Conservation (phyloP, 2,329 filamentous ascomycete genomes). For the Uncinocarpus reesii region DNA sequence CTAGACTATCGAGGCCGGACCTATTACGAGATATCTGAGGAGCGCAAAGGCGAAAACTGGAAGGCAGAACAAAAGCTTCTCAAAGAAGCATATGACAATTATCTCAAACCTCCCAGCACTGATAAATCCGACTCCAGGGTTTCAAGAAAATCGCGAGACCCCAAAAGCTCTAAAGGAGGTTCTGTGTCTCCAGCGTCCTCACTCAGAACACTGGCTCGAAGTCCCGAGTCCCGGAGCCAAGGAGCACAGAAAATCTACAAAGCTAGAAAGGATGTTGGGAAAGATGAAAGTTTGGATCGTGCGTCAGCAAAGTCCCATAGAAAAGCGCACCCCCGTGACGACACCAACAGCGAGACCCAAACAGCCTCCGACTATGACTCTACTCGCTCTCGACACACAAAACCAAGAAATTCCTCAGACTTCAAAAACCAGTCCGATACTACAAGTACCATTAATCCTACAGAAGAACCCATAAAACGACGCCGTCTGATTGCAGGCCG, state of each 20-base stretch:
- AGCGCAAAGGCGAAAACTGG: slow-evolving; percentile 77
- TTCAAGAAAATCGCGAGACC: slow-evolving; percentile 32
- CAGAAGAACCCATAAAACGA: slow-evolving; percentile 31
- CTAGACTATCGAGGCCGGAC: slow-evolving; percentile 61
- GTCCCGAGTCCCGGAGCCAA: slow-evolving; percentile 23
- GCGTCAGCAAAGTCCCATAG: slow-evolving; percentile 21
- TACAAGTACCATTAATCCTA: slow-evolving; percentile 25
- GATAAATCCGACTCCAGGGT: slow-evolving; percentile 30
- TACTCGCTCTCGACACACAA: slow-evolving; percentile 19
- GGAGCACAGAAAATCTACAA: slow-evolving; percentile 18
- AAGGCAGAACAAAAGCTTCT: slow-evolving; percentile 75
- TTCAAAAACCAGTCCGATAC: slow-evolving; percentile 18
- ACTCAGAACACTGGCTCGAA: slow-evolving; percentile 26
- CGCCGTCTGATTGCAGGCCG: slow-evolving; percentile 35
- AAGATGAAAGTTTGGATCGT: slow-evolving; percentile 20
- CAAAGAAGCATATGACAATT: slow-evolving; percentile 49
- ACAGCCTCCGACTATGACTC: slow-evolving; percentile 28
- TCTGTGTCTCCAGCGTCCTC: slow-evolving; percentile 33
- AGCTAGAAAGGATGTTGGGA: slow-evolving; percentile 19
- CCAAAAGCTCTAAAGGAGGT: slow-evolving; percentile 26
- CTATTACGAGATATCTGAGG: slow-evolving; percentile 78
- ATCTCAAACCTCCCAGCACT: slow-evolving; percentile 22
- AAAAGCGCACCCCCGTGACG: slow-evolving; percentile 22
- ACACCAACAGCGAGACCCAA: slow-evolving; percentile 18
- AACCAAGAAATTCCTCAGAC: slow-evolving; percentile 22